These are phyloP conservation scores for Rhynchospora pubera DNA, from an alignment of 176 grass and related monocot species.

Conservation along the genomic window DNA sequence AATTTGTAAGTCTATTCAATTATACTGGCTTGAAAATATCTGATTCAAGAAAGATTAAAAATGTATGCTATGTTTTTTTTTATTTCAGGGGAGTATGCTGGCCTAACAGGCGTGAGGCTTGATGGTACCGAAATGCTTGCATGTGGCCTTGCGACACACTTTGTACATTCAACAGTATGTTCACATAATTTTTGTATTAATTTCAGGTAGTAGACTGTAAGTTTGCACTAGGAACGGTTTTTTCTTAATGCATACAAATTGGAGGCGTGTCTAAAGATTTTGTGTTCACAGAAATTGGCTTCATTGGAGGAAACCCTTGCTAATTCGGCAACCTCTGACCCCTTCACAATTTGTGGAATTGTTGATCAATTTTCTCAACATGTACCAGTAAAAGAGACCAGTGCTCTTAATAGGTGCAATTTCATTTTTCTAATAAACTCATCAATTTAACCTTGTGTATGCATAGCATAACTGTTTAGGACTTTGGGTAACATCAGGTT, in stretches of 20 bases:
- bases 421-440: background rate
- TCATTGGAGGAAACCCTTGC: constrained; percentile 69
- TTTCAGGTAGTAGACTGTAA: constrained; percentile 8
- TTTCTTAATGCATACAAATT: constrained; percentile 6
- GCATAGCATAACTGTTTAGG: background rate
- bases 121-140: constrained; percentile 86
- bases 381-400: constrained; percentile 61
- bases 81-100: constrained; percentile 87
- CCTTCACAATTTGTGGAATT: constrained; percentile 57
- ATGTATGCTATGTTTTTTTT: constrained; percentile 17
- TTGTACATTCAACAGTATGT: constrained; percentile 69
- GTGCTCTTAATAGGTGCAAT: constrained; percentile 54
- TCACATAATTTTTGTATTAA: constrained; percentile 9
- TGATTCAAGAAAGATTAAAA: background rate
- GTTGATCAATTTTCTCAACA: constrained; percentile 67
- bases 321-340: constrained; percentile 52
- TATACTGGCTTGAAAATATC: no score
- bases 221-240: background rate
- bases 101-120: constrained; percentile 73
- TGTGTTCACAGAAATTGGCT: constrained; percentile 42
- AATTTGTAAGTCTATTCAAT: no score
- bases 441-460: constrained; percentile 11
- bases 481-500: constrained; percentile 30
- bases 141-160: constrained; percentile 92
- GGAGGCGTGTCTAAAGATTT: background rate